Conservation (phyloP, 208 protist species). For the Crithidia sp. region DNA sequence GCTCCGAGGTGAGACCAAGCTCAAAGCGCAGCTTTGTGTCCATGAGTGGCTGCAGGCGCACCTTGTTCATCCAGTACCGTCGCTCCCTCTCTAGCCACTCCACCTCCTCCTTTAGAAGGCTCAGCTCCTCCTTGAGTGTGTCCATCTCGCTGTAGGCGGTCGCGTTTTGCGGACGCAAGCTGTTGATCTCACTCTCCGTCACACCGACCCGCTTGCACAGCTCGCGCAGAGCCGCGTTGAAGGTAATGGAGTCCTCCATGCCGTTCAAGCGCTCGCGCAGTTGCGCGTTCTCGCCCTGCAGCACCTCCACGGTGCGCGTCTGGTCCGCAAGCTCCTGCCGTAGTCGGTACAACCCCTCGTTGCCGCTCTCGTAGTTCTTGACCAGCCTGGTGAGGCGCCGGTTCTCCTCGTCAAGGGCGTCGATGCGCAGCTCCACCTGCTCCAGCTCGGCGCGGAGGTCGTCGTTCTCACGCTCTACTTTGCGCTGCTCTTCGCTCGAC, state of each 20-base stretch:
- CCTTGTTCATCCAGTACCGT: conserved; percentile 91
- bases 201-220: conserved; percentile 81
- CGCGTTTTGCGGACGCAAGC: conserved; percentile 63
- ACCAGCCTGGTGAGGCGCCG: conserved; percentile 54
- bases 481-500: conserved; percentile 26
- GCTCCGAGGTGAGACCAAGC: conserved; percentile 81
- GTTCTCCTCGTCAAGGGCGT: conserved; percentile 75
- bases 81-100: conserved; percentile 90
- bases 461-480: conserved; percentile 79
- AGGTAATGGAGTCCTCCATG: conserved; percentile 86
- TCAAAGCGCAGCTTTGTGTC: conserved; percentile 87
- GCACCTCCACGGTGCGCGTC: conserved; percentile 60
- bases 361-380: conserved; percentile 76
- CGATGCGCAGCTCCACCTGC: conserved; percentile 67
- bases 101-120: conserved; percentile 83
- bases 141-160: conserved; percentile 80
- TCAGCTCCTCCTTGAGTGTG: conserved; percentile 76
- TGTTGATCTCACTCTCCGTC: conserved; percentile 88
- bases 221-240: conserved; percentile 83
- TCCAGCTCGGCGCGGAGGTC: conserved; percentile 68
- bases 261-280: conserved; percentile 78
- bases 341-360: conserved; percentile 76
- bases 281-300: conserved; percentile 83
- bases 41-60: conserved; percentile 88
- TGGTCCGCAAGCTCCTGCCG: conserved; percentile 63